A percentile compares a stretch with the other conserved stretches of the same genome.
Evolutionary conservation across 768 basidiomycete genomes (phyloP).

Genomic region (Pulveroboletus sp.): DNA sequence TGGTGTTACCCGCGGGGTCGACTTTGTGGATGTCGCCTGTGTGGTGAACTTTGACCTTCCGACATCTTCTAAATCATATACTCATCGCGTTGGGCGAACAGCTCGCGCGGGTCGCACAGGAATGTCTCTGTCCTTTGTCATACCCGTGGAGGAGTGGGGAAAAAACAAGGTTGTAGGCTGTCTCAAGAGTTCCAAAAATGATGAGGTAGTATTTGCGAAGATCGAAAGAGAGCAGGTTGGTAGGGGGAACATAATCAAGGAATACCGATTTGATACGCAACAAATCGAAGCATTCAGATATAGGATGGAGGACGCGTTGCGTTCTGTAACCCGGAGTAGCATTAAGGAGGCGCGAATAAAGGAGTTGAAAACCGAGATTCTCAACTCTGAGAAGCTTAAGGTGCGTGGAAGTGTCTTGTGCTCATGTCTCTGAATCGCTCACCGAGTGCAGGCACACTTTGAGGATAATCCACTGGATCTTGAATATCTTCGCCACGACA

Average conservation of each 20-base stretch:
- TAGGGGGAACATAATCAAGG: constrained; percentile 56
- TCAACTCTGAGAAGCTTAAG: constrained; percentile 96
- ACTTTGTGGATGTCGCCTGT: constrained; percentile 95
- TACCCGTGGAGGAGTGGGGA: constrained; percentile 63
- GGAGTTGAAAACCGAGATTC: constrained; percentile 87
- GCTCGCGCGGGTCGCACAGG: constrained; percentile 94
- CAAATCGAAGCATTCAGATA: constrained; percentile 98
- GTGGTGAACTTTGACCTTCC: constrained; percentile 99
- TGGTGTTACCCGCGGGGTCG: constrained; percentile 92
- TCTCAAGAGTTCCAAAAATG: constrained; percentile 63
- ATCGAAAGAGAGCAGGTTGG: constrained; percentile 74
- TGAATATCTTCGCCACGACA: constrained; percentile 90
- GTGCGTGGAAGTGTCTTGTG: constrained; percentile 37
- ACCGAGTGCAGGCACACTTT: constrained; percentile 75
- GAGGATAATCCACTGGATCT: constrained; percentile 95
- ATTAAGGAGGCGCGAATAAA: constrained; percentile 90
- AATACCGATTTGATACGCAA: constrained; percentile 92
- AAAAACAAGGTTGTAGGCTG: constrained; percentile 70
- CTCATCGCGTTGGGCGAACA: constrained; percentile 93
- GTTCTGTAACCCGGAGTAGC: constrained; percentile 79
- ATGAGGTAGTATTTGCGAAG: constrained; percentile 59
- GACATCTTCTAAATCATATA: constrained; percentile 78
- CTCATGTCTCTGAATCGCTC: not conserved
- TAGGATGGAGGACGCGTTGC: constrained; percentile 93
- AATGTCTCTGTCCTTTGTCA: constrained; percentile 85